Evolutionary conservation across 108 stramenopile genomes (phyloP).

Genomic region (Hondaea fermentalgiana): DNA sequence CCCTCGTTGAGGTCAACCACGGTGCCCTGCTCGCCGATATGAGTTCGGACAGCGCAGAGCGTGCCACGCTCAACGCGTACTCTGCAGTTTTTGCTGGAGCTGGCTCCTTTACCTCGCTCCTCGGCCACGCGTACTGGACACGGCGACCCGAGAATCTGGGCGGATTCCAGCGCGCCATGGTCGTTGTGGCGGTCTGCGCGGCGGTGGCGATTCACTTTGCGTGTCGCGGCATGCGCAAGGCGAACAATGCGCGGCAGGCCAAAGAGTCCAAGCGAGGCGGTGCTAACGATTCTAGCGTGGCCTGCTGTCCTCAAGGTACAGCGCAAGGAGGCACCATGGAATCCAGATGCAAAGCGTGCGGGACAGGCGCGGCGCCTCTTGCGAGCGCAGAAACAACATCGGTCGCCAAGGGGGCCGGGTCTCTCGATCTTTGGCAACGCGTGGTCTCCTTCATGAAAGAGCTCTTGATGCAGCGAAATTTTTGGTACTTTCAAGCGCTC

Average conservation of each 20-base stretch:
- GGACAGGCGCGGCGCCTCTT: too few relatives aligned
- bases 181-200: not conserved
- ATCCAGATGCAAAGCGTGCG: too few relatives aligned
- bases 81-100: not conserved
- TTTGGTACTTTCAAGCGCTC: conserved; percentile 4
- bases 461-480: not conserved
- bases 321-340: too few relatives aligned
- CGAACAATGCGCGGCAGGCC: not conserved
- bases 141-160: not conserved
- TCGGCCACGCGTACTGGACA: not conserved
- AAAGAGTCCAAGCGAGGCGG: too few relatives aligned
- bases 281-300: too few relatives aligned
- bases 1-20: conserved; percentile 25
- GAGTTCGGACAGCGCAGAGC: not conserved
- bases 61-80: conserved; percentile 3
- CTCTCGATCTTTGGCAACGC: too few relatives aligned
- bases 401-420: too few relatives aligned
- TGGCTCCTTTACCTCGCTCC: not conserved
- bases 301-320: too few relatives aligned
- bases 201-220: not conserved
- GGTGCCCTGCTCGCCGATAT: conserved; percentile 17
- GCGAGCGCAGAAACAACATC: too few relatives aligned
- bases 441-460: not conserved
- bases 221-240: not conserved
- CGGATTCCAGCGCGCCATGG: not conserved